Percentiles rank a stretch among this genome's conserved stretches.
Evolutionary conservation across 306 rosid genomes (phyloP).

Genomic region (Vigna angularis): DNA sequence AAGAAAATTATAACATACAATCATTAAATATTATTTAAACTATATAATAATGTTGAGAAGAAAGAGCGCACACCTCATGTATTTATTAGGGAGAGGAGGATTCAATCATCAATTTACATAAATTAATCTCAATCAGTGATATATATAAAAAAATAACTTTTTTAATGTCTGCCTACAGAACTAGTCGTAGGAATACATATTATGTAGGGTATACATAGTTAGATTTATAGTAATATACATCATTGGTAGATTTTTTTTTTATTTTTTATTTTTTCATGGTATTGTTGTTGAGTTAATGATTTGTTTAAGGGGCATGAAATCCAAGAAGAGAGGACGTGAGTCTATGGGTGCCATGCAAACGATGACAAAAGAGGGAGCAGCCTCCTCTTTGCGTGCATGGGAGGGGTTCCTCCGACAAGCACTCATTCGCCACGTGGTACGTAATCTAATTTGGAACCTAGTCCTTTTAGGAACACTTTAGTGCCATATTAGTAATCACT

Average conservation of each 20-base stretch:
- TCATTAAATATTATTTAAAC: too few relatives aligned
- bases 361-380: slow-evolving; percentile 51
- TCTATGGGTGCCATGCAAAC: slow-evolving; percentile 66
- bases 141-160: too few relatives aligned
- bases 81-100: too few relatives aligned
- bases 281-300: slow-evolving; percentile 34
- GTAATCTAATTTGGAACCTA: slow-evolving; percentile 51
- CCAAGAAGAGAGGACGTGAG: slow-evolving; percentile 60
- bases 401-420: slow-evolving; percentile 58
- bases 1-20: too few relatives aligned
- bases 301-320: slow-evolving; percentile 41
- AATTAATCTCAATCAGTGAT: too few relatives aligned
- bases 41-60: too few relatives aligned
- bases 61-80: too few relatives aligned
- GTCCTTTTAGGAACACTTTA: slow-evolving; percentile 1
- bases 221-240: background rate
- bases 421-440: slow-evolving; percentile 61
- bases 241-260: background rate
- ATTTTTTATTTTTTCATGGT: background rate
- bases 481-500: background rate
- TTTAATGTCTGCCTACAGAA: too few relatives aligned
- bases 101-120: too few relatives aligned
- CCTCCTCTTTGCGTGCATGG: slow-evolving; percentile 78
- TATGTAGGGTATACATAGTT: background rate
- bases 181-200: too few relatives aligned